Percentiles rank a stretch among this genome's conserved stretches.
phyloP scores from a whole-genome alignment of 306 rosid species.

The Rosa chinensis region DNA sequence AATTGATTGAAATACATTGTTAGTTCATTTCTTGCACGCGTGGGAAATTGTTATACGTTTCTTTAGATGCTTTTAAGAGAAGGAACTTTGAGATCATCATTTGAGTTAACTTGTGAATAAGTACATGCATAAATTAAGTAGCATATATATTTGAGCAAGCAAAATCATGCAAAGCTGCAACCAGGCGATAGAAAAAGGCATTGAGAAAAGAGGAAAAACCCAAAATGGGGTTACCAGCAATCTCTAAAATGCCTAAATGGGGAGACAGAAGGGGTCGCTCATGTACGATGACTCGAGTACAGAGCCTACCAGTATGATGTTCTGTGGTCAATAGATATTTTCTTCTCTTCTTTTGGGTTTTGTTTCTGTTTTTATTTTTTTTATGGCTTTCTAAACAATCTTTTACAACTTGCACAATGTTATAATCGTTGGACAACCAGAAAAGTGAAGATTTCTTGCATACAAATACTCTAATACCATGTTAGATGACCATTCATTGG shows the following conservation, averaged over 20 bases:
- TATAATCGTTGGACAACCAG: background rate
- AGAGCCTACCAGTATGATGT: slow-evolving; percentile 15
- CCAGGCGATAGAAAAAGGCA: background rate
- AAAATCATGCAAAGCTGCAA: background rate
- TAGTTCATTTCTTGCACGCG: background rate
- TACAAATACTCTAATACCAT: background rate
- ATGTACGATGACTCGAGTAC: slow-evolving; percentile 7
- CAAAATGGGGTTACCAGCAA: slow-evolving; percentile 26
- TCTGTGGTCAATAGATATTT: background rate
- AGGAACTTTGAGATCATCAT: background rate
- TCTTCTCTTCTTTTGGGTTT: background rate
- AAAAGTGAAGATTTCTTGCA: background rate
- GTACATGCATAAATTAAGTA: background rate
- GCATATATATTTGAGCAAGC: background rate
- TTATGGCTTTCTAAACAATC: background rate
- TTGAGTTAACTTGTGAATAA: background rate
- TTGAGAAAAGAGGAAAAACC: slow-evolving; percentile 5
- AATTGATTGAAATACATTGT: background rate
- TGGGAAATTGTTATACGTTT: background rate
- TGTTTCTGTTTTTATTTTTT: background rate
- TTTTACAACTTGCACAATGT: background rate
- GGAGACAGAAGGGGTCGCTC: slow-evolving; percentile 31
- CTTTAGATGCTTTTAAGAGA: background rate
- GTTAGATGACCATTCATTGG: background rate
- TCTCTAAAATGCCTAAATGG: background rate